Evolutionary conservation across 2,329 filamentous ascomycete genomes (phyloP), one percentile per base, ranked within the genome.

Genomic region (Botrytis cinerea): DNA sequence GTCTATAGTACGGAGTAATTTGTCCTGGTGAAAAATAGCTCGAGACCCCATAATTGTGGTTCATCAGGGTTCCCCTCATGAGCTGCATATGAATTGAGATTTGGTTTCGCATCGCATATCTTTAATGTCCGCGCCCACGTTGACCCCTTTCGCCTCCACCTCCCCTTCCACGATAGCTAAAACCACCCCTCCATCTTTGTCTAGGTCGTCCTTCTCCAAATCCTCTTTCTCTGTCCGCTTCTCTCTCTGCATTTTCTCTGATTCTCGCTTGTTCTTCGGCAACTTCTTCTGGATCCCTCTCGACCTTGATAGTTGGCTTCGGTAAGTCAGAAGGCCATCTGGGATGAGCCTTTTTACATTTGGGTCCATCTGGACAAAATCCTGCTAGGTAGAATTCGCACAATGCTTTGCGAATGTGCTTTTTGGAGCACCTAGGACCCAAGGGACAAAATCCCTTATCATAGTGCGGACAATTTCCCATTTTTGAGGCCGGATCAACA

Each of bases 381-480:
- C 96, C 96, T 12, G 94, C 94, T 25, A 98, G 85, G 81, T 97
- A 99, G 82, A 92, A 97, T 1, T 86, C 86, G 81, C 96, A 99
- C 10, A 97, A 82, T 76, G 88, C 90, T 76, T 93, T 90, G 74
- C 94, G 89, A 73, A 97, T 91, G 83, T 99, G 96, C 78, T 95
- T 93, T 84, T 97, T 94, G 38, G 92, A 90, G 83, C 96, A 99
- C 74, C 89, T 84, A 1, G 95, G 94, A 0, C 96, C 96, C 16
- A 98, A 87, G 28, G 94, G 93, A 80, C 96, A 99, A 85, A 98
- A 98, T 2, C 96, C 96, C 78, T 92, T 91, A 75, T 98, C 94
- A 85, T 98, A 99, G 83, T 97, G 93, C 76, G 94, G 93, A 79
- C 94, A 97, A 1, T 93, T 90, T 40, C 90, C 93, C 78, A 93